Evolutionary conservation across 2,329 filamentous ascomycete genomes (phyloP), one percentile per base, ranked within the genome.

Genomic region (Ophiocordyceps camponoti-rufipedis): DNA sequence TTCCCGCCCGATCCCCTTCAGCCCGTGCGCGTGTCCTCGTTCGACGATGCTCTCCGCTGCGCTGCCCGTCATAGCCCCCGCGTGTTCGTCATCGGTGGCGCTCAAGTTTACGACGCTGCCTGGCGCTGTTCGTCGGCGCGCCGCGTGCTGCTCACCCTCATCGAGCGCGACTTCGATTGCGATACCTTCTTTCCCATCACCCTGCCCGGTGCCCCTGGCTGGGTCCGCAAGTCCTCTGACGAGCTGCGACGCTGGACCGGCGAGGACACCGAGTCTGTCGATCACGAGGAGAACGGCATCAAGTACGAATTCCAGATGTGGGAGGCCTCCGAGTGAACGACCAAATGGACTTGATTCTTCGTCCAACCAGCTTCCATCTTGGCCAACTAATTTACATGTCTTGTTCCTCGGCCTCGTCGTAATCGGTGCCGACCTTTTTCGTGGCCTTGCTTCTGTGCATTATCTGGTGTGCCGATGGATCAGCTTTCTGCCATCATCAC

Each of bases 31-130:
- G 72, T 75, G 4, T 57, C 62, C 1, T 78, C 78, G 11, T 60
- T 86, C 4, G 71, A 76, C 46, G 63, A 67, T 44, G 79, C 79
- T 3, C 52, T 85, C 28, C 57, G 70, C 43, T 57, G 60, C 45
- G 52, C 23, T 3, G 23, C 51, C 50, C 40, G 53, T 79, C 32
- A 73, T 70, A 9, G n/a, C 35, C 35, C n/a, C 9, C 73, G 74
- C 53, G 71, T 86, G 4, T 96, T 88, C 61, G 75, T 96, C 41
- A 95, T 98, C 55, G 91, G 91, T 23, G 91, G 91, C 5, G 83
- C 78, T 46, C 82, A 87, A 64, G 80, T 96, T 51, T 98, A 96
- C 62, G 68, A 67, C 38, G 73, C 79, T 19, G 80, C 85, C 13
- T 66, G 96, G 56, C 58, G 64, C 52, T 54, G 77, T 47, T 57